A percentile compares a stretch with the other conserved stretches of the same genome.
phyloP scores from a whole-genome alignment of 257 asterid genomes.

The Nicotiana tomentosiformis region DNA sequence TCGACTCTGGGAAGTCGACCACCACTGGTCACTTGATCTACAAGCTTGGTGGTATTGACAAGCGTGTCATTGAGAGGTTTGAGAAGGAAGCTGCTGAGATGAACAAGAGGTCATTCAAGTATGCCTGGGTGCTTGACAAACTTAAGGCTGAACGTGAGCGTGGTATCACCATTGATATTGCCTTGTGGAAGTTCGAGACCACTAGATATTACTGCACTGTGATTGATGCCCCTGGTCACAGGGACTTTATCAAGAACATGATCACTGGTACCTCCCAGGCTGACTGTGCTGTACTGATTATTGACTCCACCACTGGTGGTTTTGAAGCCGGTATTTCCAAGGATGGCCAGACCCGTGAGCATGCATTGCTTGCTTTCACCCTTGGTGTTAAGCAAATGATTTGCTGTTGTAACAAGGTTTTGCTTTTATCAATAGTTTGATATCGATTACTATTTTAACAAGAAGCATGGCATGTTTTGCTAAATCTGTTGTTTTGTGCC shows the following conservation, averaged over 20 bases:
- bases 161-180: constrained; percentile 85
- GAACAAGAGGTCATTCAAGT: constrained; percentile 88
- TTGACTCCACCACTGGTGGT: constrained; percentile 88
- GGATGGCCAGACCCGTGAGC: constrained; percentile 92
- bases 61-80: constrained; percentile 80
- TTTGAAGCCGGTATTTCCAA: constrained; percentile 83
- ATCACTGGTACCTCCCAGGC: constrained; percentile 89
- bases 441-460: neutral
- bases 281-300: constrained; percentile 75
- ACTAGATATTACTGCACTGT: constrained; percentile 83
- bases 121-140: constrained; percentile 87
- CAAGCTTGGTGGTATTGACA: constrained; percentile 86
- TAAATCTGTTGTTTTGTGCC: neutral
- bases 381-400: constrained; percentile 86
- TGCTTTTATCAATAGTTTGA: neutral
- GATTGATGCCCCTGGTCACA: constrained; percentile 87
- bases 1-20: constrained; percentile 46
- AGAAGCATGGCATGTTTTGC: neutral
- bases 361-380: constrained; percentile 73
- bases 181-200: constrained; percentile 87
- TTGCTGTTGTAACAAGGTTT: constrained; percentile 73
- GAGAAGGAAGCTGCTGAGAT: constrained; percentile 89
- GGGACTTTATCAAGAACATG: constrained; percentile 84
- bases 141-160: constrained; percentile 94
- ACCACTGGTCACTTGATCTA: constrained; percentile 57